A percentile compares a stretch with the other conserved stretches of the same genome.
phyloP scores from a whole-genome alignment of 768 basidiomycete genomes.

The Russula emetica region DNA sequence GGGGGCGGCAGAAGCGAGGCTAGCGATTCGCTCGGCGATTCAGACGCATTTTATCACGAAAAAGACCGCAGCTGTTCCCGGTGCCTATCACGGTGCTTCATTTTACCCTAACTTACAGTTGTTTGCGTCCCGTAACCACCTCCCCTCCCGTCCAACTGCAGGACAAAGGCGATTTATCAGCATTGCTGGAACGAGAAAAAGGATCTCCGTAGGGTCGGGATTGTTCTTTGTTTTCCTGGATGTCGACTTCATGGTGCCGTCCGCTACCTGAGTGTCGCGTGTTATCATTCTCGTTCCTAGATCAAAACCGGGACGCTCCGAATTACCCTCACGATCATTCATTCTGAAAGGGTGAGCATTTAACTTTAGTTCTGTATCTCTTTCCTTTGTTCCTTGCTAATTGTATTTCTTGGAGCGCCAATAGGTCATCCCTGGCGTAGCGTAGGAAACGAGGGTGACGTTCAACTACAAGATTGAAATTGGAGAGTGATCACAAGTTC shows the following conservation, averaged over 20 bases:
- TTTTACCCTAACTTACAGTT: too few species aligned
- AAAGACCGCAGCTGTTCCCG: too few species aligned
- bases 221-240: background rate
- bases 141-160: too few species aligned
- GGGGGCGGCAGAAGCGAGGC: background rate
- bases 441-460: slow-evolving; percentile 30
- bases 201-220: background rate
- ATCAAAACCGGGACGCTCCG: background rate
- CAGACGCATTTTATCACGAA: too few species aligned
- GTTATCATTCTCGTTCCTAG: slow-evolving; percentile 7
- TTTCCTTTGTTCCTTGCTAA: background rate
- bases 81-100: too few species aligned
- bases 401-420: background rate
- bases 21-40: background rate
- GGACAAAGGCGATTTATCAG: too few species aligned
- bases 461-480: slow-evolving; percentile 26
- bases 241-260: background rate
- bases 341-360: slow-evolving; percentile 17
- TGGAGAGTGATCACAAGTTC: slow-evolving; percentile 27
- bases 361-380: too few species aligned
- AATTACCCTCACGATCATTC: background rate
- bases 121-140: too few species aligned
- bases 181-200: background rate
- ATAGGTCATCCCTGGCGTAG: background rate
- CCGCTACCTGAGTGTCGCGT: background rate